Conservation (phyloP, 192 early-diverging fungal genomes). For the Phycomyces nitens region DNA sequence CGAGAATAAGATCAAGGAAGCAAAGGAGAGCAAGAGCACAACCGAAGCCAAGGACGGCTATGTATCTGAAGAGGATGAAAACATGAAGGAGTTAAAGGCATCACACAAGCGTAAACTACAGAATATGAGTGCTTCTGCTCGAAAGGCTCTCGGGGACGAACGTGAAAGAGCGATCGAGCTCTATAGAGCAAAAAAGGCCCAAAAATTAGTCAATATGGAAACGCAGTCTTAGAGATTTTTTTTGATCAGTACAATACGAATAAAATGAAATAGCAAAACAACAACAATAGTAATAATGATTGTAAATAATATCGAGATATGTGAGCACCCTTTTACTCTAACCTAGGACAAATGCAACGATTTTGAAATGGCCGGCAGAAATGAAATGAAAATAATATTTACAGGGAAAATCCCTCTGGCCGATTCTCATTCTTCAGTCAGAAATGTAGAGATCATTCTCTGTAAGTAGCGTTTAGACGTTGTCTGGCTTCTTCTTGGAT, state of each 20-base stretch:
- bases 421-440: constrained; percentile 5
- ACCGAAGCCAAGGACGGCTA: constrained; percentile 20
- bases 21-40: background rate
- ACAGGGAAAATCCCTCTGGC: background rate
- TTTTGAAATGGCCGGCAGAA: background rate
- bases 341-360: background rate
- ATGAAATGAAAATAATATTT: background rate
- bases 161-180: constrained; percentile 46
- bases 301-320: background rate
- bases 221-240: constrained; percentile 19
- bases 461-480: background rate
- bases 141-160: constrained; percentile 46
- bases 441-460: constrained; percentile 2
- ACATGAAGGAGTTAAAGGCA: constrained; percentile 39
- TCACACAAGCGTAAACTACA: constrained; percentile 35
- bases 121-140: constrained; percentile 44
- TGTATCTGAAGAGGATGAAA: constrained; percentile 35
- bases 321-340: no score
- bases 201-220: constrained; percentile 22
- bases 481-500: no score
- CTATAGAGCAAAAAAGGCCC: constrained; percentile 51
- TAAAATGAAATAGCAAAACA: background rate
- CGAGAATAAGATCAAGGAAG: constrained; percentile 28
- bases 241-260: background rate
- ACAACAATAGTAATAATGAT: background rate